Evolutionary conservation across 2,329 filamentous ascomycete species (phyloP).

Genomic region (Pezicula neosporulosa): DNA sequence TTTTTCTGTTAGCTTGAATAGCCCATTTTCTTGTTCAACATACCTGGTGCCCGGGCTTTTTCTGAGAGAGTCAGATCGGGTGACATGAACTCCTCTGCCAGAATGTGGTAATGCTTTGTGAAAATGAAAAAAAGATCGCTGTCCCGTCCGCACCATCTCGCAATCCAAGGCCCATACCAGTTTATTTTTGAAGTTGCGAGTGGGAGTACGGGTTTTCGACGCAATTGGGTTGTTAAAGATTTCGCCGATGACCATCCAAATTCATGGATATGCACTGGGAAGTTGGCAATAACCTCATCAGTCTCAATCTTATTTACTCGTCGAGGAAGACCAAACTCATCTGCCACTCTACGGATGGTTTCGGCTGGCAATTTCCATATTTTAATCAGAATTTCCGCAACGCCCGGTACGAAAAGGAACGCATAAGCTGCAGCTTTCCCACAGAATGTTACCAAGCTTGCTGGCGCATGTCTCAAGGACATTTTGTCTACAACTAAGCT

Average conservation of each 20-base stretch:
- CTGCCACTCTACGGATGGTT: constrained; percentile 56
- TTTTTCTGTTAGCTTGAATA: constrained; percentile 9
- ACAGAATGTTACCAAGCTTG: constrained; percentile 63
- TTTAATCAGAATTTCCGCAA: constrained; percentile 64
- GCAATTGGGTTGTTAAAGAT: constrained; percentile 51
- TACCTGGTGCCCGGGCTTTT: constrained; percentile 53
- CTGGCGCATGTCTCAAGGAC: constrained; percentile 56
- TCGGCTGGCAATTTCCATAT: constrained; percentile 62
- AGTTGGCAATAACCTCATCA: constrained; percentile 31
- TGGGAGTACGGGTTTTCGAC: constrained; percentile 48
- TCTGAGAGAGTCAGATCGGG: constrained; percentile 48
- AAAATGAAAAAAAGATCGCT: constrained; percentile 75
- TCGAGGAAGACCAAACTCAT: constrained; percentile 56
- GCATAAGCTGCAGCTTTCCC: constrained; percentile 72
- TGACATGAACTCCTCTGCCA: constrained; percentile 56
- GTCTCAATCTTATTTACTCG: constrained; percentile 40
- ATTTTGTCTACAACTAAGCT: constrained; percentile 70
- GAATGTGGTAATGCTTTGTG: constrained; percentile 65
- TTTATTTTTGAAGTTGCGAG: constrained; percentile 58
- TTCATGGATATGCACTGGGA: constrained; percentile 46
- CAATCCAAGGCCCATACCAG: constrained; percentile 68
- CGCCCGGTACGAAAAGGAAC: constrained; percentile 70
- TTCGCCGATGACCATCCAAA: constrained; percentile 60
- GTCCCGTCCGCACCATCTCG: constrained; percentile 68
- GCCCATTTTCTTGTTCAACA: background rate